Evolutionary conservation across 2,329 filamentous ascomycete genomes (phyloP).

Genomic region (Xylaria sp.): DNA sequence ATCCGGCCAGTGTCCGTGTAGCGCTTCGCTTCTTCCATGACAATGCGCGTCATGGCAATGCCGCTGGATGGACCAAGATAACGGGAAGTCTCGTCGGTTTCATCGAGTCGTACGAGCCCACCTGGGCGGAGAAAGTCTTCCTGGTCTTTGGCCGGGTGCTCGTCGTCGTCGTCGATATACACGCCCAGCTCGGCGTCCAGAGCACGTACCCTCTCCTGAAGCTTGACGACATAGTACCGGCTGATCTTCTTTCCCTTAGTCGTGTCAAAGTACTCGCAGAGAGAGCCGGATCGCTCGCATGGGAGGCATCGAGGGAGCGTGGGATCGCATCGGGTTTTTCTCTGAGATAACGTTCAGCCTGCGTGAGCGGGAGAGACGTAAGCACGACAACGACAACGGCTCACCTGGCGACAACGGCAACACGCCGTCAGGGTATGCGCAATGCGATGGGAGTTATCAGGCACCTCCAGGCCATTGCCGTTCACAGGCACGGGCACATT

Average conservation of each 20-base stretch:
- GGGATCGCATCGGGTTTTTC: slow-evolving; percentile 94
- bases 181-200: slow-evolving; percentile 77
- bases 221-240: slow-evolving; percentile 83
- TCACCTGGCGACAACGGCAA: slow-evolving; percentile 72
- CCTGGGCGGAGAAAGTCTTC: slow-evolving; percentile 85
- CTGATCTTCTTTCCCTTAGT: slow-evolving; percentile 80
- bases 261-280: slow-evolving; percentile 94
- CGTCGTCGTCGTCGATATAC: slow-evolving; percentile 75
- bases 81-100: slow-evolving; percentile 77
- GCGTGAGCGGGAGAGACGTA: background rate
- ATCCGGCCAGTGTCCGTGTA: slow-evolving; percentile 89
- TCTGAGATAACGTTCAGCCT: slow-evolving; percentile 42
- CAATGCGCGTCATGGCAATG: slow-evolving; percentile 86
- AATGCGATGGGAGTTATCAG: slow-evolving; percentile 55
- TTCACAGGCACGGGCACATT: slow-evolving; percentile 12
- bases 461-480: slow-evolving; percentile 43
- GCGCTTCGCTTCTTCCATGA: slow-evolving; percentile 95
- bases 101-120: slow-evolving; percentile 76
- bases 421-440: slow-evolving; percentile 77
- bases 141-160: slow-evolving; percentile 62
- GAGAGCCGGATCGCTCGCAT: slow-evolving; percentile 84
- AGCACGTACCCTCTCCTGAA: slow-evolving; percentile 78
- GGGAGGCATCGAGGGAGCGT: slow-evolving; percentile 85
- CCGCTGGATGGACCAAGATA: slow-evolving; percentile 93
- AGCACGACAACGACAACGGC: slow-evolving; percentile 24